Percentiles rank a stretch among this genome's conserved stretches.
Conservation (phyloP, 192 early-diverging fungal genomes). For the Coemansia sp. region DNA sequence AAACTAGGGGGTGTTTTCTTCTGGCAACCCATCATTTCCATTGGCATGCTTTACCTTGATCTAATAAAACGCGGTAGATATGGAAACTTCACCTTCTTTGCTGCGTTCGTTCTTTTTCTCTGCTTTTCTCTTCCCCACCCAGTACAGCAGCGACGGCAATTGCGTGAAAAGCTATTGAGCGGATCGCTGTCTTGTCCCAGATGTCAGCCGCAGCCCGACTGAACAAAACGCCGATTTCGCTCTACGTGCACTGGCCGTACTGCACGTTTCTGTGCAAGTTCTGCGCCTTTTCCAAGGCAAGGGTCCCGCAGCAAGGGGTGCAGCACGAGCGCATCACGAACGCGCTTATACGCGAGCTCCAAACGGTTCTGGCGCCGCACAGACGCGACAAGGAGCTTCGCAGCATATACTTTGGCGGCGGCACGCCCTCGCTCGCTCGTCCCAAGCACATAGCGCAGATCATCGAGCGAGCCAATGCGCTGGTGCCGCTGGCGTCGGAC, state of each 20-base stretch:
- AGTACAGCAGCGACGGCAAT: no score
- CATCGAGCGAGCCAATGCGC: constrained; percentile 19
- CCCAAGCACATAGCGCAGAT: constrained; percentile 25
- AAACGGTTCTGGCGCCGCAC: constrained; percentile 21
- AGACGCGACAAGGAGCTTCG: constrained; percentile 14
- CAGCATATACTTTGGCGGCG: constrained; percentile 59
- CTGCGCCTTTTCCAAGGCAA: constrained; percentile 54
- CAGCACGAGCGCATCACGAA: constrained; percentile 24
- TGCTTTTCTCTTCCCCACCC: no score
- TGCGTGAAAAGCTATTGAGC: no score
- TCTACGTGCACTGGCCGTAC: constrained; percentile 62
- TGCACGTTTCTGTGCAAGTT: constrained; percentile 57
- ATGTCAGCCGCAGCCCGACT: no score
- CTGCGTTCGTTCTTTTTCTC: no score
- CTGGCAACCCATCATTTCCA: neutral
- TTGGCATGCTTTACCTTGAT: no score
- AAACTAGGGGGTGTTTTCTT: constrained; percentile 1
- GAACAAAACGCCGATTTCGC: constrained; percentile 24
- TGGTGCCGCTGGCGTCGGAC: constrained; percentile 24
- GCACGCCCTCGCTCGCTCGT: constrained; percentile 56
- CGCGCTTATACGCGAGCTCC: constrained; percentile 31
- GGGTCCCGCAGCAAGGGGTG: constrained; percentile 17
- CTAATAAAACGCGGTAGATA: no score
- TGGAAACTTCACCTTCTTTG: no score
- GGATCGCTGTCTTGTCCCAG: no score